A percentile compares a stretch with the other conserved stretches of the same genome.
Conservation (phyloP, 1,139 yeast genomes). For the Geotrichum bryndzae region DNA sequence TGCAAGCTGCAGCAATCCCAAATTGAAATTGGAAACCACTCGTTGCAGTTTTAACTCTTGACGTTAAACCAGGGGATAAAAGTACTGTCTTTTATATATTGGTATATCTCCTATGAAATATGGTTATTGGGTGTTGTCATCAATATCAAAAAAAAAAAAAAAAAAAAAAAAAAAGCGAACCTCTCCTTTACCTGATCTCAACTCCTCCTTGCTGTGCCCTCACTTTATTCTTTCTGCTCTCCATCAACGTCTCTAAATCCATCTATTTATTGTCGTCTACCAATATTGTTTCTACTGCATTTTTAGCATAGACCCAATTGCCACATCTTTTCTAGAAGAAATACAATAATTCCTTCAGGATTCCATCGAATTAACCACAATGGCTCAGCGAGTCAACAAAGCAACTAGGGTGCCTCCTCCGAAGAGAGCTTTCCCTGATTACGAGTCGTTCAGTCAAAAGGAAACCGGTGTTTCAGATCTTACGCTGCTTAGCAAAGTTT, state of each 20-base stretch:
- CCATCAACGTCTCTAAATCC: no score
- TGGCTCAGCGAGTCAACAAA: constrained; percentile 71
- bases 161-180: no score
- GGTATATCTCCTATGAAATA: no score
- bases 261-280: not conserved
- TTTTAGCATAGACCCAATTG: not conserved
- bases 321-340: not conserved
- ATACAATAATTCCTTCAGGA: not conserved
- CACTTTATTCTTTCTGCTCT: not conserved
- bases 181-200: not conserved
- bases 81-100: no score
- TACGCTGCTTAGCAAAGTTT: constrained; percentile 78
- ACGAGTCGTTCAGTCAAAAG: constrained; percentile 91
- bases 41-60: no score
- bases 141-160: no score
- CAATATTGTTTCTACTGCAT: not conserved
- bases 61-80: no score
- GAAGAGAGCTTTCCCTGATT: constrained; percentile 56
- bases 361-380: constrained; percentile 47
- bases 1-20: no score
- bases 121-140: no score
- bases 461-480: constrained; percentile 97
- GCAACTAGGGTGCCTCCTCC: constrained; percentile 44
- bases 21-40: no score
- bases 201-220: not conserved